Evolutionary conservation across 163 green algal species (phyloP), one percentile per base, ranked within the genome.

Genomic region (Prototheca wickerhamii): DNA sequence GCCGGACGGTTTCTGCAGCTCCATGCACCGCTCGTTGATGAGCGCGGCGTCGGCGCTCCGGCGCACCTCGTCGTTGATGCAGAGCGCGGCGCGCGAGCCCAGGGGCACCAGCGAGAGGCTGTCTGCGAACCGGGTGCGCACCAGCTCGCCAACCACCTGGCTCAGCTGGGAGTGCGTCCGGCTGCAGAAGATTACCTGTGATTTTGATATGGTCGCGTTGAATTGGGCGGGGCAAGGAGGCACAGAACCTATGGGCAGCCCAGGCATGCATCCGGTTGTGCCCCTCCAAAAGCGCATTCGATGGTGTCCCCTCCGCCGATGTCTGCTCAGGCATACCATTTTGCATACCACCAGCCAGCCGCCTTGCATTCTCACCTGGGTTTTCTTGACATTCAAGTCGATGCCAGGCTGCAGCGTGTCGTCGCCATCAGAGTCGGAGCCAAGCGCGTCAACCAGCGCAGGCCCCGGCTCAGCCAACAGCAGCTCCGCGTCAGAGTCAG

Each of bases 131-230:
- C 43, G 61, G 18, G 86, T 96, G 29, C 76, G 74, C 4, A 70
- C 63, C 30, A 98, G 75, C 83, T 98, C 92, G 0, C 74, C 70
- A 30, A 96, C 79, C 73, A 95, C 94, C 64, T 95, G 87, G 10
- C 74, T 83, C 50, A 96, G 83, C 78, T 96, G 92, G 25, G 86
- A 96, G 78, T 98, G 92, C 10, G 92, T 97, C 18, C 92, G 73
- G 79, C 82, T 93, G 71, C 82, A 90, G 74, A 96, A 95, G 66
- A 95, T 91, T 3, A 97, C 73, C 81, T 96, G 89, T 26, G 49
- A 33, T 1, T 4, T 3, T 8, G 25, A 7, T 21, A 42, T 4
- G 0, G 42, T 3, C 7, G 35, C 40, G 12, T 20, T 25, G 30
- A 1, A 20, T 4, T 32, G 60, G 28, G 46, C 3, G 21, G 18